Evolutionary conservation across 2,329 filamentous ascomycete genomes (phyloP).

Genomic region (Dryadomyces quercus-mongolicae): DNA sequence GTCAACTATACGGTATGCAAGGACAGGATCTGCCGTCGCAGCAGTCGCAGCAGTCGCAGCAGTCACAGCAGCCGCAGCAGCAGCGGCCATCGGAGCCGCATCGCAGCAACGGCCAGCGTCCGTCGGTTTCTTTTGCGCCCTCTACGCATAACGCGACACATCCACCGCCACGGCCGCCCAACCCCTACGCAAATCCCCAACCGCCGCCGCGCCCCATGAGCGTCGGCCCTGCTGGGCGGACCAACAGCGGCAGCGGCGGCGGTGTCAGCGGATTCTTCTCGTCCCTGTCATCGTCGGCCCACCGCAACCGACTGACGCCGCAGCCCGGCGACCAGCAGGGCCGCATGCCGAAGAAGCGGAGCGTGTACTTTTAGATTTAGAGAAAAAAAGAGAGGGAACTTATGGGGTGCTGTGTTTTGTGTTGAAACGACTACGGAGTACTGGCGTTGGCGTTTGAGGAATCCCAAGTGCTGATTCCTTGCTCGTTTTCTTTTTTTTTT

Average conservation of each 20-base stretch:
- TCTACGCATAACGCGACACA: conserved; percentile 5
- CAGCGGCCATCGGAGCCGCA: conserved; percentile 1
- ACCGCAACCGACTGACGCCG: background rate
- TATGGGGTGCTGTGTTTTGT: too few relatives aligned
- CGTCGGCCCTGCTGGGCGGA: conserved; percentile 21
- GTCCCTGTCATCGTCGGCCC: background rate
- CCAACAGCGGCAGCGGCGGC: background rate
- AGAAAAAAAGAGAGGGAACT: too few relatives aligned
- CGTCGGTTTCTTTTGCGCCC: conserved; percentile 6
- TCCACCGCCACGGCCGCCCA: conserved; percentile 6
- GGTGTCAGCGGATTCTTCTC: conserved; percentile 7
- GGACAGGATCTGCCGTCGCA: conserved; percentile 27
- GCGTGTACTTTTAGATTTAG: conserved; percentile 17
- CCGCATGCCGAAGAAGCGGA: conserved; percentile 22
- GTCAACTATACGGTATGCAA: conserved; percentile 52
- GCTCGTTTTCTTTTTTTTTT: background rate
- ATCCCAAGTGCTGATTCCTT: background rate
- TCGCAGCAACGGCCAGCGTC: background rate
- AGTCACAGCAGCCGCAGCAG: too few relatives aligned
- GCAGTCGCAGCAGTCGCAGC: background rate
- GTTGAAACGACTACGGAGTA: too few relatives aligned
- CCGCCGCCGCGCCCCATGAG: conserved; percentile 35
- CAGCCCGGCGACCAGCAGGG: conserved; percentile 6
- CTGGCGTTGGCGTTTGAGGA: too few relatives aligned
- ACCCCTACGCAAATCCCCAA: conserved; percentile 11